Evolutionary conservation across 305 asterid genomes (phyloP).

Genomic region (Solanum hybrid): DNA sequence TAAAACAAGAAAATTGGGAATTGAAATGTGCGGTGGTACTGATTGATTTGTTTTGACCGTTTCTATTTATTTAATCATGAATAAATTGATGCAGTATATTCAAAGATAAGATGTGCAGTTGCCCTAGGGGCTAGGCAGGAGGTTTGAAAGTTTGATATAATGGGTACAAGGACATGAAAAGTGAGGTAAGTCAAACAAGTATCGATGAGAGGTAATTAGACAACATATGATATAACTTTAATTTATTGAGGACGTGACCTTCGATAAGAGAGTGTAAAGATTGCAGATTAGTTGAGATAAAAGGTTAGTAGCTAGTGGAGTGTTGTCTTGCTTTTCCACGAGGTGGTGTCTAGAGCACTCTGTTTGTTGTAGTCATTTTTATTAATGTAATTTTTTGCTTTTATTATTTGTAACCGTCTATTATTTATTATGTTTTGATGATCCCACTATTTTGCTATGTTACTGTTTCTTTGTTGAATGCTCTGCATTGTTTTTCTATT

Average conservation of each 20-base stretch:
- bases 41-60: not conserved
- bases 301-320: too few species aligned
- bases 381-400: too few species aligned
- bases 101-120: not conserved
- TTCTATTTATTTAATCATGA: not conserved
- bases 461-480: not conserved
- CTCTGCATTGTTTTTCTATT: too few species aligned
- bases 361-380: not conserved
- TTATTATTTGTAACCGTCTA: too few species aligned
- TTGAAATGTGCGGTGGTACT: not conserved
- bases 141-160: not conserved
- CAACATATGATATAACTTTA: too few species aligned
- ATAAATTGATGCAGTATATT: not conserved
- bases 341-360: not conserved
- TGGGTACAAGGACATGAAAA: not conserved
- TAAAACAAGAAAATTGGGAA: not conserved
- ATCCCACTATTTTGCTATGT: not conserved
- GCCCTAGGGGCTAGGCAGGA: not conserved
- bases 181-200: not conserved
- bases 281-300: too few species aligned
- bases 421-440: too few species aligned
- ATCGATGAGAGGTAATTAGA: not conserved
- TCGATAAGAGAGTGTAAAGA: not conserved
- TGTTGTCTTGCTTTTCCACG: not conserved
- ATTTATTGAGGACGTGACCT: too few species aligned